Evolutionary conservation across 2,329 filamentous ascomycete genomes (phyloP), one percentile per base, ranked within the genome.

Genomic region (Eurotiales sp.): DNA sequence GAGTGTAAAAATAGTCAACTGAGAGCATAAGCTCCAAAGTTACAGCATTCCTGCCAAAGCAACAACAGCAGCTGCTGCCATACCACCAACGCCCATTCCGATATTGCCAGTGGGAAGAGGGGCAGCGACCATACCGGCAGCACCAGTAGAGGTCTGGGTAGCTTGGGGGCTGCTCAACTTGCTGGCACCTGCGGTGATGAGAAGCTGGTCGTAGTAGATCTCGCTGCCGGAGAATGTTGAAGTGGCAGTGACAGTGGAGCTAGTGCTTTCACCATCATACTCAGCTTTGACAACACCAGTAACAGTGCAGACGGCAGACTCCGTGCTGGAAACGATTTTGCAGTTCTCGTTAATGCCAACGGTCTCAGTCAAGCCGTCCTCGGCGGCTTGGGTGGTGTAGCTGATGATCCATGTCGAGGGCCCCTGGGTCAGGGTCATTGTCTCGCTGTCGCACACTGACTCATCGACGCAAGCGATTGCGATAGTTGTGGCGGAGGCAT

Each of bases 21-120:
- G 10, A 10, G 25, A 27, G 25, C 5, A 27, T 6, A 10, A 27
- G 25, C 5, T 27, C 25, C 5, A 6, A 27, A 32, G 7, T 25
- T 40, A 48, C 48, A 46, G 37, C 29, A 50, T 43, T 34, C 47
- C 46, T n/a, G 46, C 79, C 79, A 54, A 59, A 57, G 17, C 68
- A 66, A 39, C 66, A 66, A 42, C 68, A 63, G 32, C 63, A 55
- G 23, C 66, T 67, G 45, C 69, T 62, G 25, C 63, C 57, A 23
- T 55, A 45, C 46, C 56, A 54, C 50, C 55, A 47, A 51, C 43
- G 11, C 46, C 46, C 19, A 56, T 36, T 15, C 46, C 52, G 17
- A 50, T 45, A 17, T 51, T 50, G 12, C 36, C 55, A 10, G 45
- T 44, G 32, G 47, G 47, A 4, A 50, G n/a, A 23, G 47, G 47